Evolutionary conservation across 345 rosid species (phyloP), one percentile per base, ranked within the genome.

Genomic region (Corchorus olitorius): DNA sequence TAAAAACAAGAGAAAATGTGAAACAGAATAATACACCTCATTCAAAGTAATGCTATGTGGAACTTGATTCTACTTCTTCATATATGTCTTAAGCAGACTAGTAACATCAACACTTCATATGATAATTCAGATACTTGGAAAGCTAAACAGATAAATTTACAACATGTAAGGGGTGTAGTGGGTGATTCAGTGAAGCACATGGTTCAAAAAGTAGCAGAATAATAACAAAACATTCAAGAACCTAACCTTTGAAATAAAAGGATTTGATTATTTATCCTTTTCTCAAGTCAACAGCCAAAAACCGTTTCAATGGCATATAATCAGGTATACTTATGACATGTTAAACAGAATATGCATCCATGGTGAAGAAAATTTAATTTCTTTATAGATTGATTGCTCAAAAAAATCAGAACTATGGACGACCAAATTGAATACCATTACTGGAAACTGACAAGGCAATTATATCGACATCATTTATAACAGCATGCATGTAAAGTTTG

Each of bases 131-230:
- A 27, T 41, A 11, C 37, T 59, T 15, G 41, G 68, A 59, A 46
- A 43, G 45, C 55, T 35, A 70, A 9, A 10, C 48, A 70, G 34
- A 69, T 34, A n/a, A 17, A 10, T 34, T 4, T 17, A 70, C 17
- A 65, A n/a, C 20, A 70, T 17, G 50, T 14, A 33, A 34, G 13
- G n/a, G 41, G n/a, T 12, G 12, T 60, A 20, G 68, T 0, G 27
- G 35, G 19, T 48, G 37, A 19, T 27, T 68, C 9, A 68, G 37
- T 27, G 52, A 17, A 66, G 37, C 71, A 66, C 15, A 19, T 62
- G 9, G 37, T 19, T 53, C 70, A 13, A 72, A 60, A 73, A 3
- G 54, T 14, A 20, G 68, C 76, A 58, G 58, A 60, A 60, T 3
- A 46, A 15, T 14, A 22, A 46, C 55, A 46, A 73, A 33, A 60